phyloP scores from a whole-genome alignment of 1,284 basidiomycete species.

The Trichosporon inkin region DNA sequence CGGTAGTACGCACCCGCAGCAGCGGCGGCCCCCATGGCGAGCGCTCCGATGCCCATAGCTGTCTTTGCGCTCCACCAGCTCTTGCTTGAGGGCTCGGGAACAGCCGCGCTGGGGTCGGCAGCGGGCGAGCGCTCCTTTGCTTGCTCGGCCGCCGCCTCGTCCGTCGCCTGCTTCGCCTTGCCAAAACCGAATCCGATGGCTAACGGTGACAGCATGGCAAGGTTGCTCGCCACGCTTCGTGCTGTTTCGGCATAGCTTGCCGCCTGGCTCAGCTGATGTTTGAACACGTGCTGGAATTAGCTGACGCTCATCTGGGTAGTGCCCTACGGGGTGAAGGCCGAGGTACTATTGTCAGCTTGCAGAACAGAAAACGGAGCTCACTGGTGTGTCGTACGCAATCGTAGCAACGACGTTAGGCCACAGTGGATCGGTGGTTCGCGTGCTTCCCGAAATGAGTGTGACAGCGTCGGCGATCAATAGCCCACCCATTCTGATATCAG shows the following conservation, averaged over 20 bases:
- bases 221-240: constrained; percentile 52
- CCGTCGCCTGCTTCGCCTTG: constrained; percentile 24
- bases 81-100: background rate
- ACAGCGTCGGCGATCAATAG: constrained; percentile 79
- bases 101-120: background rate
- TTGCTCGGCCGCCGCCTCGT: background rate
- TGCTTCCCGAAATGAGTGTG: constrained; percentile 60
- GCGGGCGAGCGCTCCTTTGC: background rate
- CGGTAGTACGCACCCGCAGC: constrained; percentile 78
- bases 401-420: constrained; percentile 48
- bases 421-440: constrained; percentile 35
- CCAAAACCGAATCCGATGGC: constrained; percentile 49
- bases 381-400: constrained; percentile 79
- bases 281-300: constrained; percentile 49
- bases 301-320: background rate
- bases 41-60: constrained; percentile 55
- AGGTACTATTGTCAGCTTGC: constrained; percentile 59
- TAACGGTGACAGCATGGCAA: constrained; percentile 59
- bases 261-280: constrained; percentile 74
- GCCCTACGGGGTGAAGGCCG: constrained; percentile 68
- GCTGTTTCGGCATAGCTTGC: constrained; percentile 68
- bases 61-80: constrained; percentile 25
- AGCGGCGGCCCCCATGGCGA: constrained; percentile 71
- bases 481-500: constrained; percentile 71
- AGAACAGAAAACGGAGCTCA: constrained; percentile 33